Conservation (phyloP, 352 stramenopile species). For the Globisporangium solare region DNA sequence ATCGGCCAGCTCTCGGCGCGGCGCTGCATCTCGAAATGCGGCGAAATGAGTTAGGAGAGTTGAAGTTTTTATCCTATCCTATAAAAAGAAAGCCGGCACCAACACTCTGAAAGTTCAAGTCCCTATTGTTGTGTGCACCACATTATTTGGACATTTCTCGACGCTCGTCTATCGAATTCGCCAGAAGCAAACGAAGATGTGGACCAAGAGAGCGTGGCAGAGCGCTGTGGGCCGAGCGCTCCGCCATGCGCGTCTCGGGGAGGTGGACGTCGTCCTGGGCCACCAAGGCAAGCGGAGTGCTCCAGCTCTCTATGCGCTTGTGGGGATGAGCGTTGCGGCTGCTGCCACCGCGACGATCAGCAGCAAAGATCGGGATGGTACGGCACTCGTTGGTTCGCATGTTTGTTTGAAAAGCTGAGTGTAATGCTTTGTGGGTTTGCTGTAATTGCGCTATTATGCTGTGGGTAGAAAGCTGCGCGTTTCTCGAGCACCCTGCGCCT, state of each 20-base stretch:
- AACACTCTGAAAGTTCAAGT: neutral
- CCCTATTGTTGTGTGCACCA: neutral
- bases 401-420: neutral
- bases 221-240: neutral
- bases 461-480: slow-evolving; percentile 13
- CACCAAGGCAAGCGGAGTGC: slow-evolving; percentile 1
- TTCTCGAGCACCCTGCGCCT: slow-evolving; percentile 17
- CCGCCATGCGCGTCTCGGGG: slow-evolving; percentile 1
- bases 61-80: slow-evolving; percentile 11
- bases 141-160: neutral
- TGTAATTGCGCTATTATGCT: neutral
- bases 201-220: slow-evolving; percentile 2
- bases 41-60: slow-evolving; percentile 2
- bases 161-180: neutral
- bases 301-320: slow-evolving; percentile 6
- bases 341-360: slow-evolving; percentile 3
- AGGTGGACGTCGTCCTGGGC: neutral
- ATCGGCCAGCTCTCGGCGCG: slow-evolving; percentile 1
- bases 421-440: neutral
- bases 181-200: neutral
- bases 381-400: neutral
- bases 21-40: neutral
- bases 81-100: too few relatives aligned
- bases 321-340: neutral
- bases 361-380: slow-evolving; percentile 10